A percentile compares a stretch with the other conserved stretches of the same genome.
Evolutionary conservation across 768 basidiomycete species (phyloP).

Genomic region (Lactarius tabidus): DNA sequence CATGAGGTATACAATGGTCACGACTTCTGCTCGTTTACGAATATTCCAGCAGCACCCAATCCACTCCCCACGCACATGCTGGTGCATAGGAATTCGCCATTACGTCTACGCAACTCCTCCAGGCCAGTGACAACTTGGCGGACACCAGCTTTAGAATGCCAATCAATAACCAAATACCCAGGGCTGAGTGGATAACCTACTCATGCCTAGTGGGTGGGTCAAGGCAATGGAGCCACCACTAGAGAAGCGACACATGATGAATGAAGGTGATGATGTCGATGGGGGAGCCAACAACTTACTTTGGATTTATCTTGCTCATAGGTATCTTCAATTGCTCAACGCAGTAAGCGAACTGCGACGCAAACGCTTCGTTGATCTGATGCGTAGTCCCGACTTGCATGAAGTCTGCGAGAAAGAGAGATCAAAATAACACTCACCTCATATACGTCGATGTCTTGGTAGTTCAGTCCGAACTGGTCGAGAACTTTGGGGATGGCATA

Average conservation of each 20-base stretch:
- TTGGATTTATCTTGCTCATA: slow-evolving; percentile 79
- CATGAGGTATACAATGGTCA: neutral
- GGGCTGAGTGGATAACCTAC: slow-evolving; percentile 40
- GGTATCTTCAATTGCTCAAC: slow-evolving; percentile 75
- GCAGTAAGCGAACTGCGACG: slow-evolving; percentile 91
- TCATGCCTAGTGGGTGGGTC: slow-evolving; percentile 81
- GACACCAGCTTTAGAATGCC: slow-evolving; percentile 55
- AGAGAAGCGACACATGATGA: slow-evolving; percentile 20
- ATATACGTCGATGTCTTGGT: slow-evolving; percentile 72
- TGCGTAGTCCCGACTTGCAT: neutral
- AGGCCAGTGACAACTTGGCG: slow-evolving; percentile 89
- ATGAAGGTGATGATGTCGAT: neutral
- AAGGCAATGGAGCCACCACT: slow-evolving; percentile 86
- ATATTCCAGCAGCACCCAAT: slow-evolving; percentile 82
- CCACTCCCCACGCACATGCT: slow-evolving; percentile 83
- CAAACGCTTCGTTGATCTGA: slow-evolving; percentile 88
- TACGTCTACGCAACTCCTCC: slow-evolving; percentile 67
- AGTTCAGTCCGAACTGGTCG: slow-evolving; percentile 53
- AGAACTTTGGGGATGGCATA: slow-evolving; percentile 69
- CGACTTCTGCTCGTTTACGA: slow-evolving; percentile 56
- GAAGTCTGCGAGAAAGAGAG: neutral
- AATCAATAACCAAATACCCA: slow-evolving; percentile 19
- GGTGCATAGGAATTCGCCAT: slow-evolving; percentile 71
- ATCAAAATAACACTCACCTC: slow-evolving; percentile 45
- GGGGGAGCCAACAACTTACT: slow-evolving; percentile 46